phyloP scores from a whole-genome alignment of 306 rosid genomes.

The Dalbergia cochinchinensis region DNA sequence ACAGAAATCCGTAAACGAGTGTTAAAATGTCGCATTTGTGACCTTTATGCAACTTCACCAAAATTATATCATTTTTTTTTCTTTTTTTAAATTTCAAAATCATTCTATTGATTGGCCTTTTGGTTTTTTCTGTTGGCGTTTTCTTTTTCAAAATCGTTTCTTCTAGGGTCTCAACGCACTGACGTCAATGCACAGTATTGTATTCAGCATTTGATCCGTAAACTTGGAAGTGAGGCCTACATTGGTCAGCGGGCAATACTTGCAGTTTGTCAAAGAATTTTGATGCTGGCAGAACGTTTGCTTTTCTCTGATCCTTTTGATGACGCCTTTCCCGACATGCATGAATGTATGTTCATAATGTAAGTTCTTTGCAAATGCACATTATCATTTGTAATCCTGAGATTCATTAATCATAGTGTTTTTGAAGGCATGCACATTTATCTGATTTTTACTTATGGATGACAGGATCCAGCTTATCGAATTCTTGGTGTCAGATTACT shows the following conservation, averaged over 20 bases:
- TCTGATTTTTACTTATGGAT: conserved; percentile 46
- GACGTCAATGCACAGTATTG: conserved; percentile 54
- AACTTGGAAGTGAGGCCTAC: conserved; percentile 76
- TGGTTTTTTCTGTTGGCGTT: conserved; percentile 24
- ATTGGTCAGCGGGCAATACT: conserved; percentile 80
- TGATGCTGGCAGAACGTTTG: conserved; percentile 74
- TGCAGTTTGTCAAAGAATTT: conserved; percentile 75
- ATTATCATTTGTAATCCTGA: conserved; percentile 12
- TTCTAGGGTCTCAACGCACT: conserved; percentile 59
- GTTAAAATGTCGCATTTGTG: conserved; percentile 2
- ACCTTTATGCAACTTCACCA: conserved; percentile 41
- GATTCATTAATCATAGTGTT: not conserved
- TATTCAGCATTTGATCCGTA: conserved; percentile 80
- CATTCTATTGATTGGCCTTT: not conserved
- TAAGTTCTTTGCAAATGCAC: conserved; percentile 57
- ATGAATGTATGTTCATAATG: conserved; percentile 79
- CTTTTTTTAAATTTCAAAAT: not conserved
- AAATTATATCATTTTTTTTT: conserved; percentile 3
- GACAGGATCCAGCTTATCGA: conserved; percentile 90
- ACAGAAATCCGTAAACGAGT: not conserved
- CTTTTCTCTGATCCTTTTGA: conserved; percentile 93
- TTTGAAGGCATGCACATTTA: conserved; percentile 1
- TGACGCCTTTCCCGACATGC: conserved; percentile 70
- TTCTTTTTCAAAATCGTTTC: conserved; percentile 29
- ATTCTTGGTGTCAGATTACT: conserved; percentile 82